Conservation (phyloP, 1,284 basidiomycete genomes). For the Tilletia setariae region DNA sequence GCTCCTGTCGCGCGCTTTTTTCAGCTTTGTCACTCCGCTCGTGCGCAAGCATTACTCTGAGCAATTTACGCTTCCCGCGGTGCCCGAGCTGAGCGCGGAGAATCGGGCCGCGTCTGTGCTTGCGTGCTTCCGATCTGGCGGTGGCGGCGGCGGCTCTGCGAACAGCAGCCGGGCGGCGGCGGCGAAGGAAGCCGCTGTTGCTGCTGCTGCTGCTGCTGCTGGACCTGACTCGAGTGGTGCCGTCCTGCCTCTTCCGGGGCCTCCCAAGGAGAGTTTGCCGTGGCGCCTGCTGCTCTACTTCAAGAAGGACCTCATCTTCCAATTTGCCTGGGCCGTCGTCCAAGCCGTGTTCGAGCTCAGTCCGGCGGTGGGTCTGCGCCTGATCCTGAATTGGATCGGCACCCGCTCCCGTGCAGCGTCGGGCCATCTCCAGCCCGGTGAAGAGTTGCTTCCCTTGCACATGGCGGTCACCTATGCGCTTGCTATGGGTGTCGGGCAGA, state of each 20-base stretch:
- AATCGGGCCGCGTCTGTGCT: conserved; percentile 40
- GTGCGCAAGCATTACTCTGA: conserved; percentile 57
- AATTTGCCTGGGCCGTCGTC: conserved; percentile 56
- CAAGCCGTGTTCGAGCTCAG: conserved; percentile 58
- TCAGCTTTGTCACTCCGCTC: conserved; percentile 50
- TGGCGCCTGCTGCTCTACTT: conserved; percentile 55
- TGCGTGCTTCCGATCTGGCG: conserved; percentile 6
- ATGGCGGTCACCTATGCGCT: conserved; percentile 60
- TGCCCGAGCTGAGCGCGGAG: conserved; percentile 42
- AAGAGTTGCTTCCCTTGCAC: conserved; percentile 54
- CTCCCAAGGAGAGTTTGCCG: not conserved
- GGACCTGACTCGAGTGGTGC: not conserved
- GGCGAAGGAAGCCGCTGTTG: not conserved
- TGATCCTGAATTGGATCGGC: conserved; percentile 58
- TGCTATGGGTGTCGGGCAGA: conserved; percentile 58
- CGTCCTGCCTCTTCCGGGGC: conserved; percentile 16
- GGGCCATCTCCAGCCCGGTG: conserved; percentile 16
- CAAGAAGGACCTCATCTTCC: conserved; percentile 41
- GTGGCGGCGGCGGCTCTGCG: too few relatives aligned
- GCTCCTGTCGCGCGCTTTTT: conserved; percentile 43
- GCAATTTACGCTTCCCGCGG: conserved; percentile 58
- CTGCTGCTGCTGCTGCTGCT: not conserved
- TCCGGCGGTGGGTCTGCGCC: conserved; percentile 59
- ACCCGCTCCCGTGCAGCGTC: conserved; percentile 28
- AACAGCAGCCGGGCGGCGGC: too few relatives aligned